Base-by-base conservation (phyloP, 306 rosid species). In the Chamaecrista fasciculata region DNA sequence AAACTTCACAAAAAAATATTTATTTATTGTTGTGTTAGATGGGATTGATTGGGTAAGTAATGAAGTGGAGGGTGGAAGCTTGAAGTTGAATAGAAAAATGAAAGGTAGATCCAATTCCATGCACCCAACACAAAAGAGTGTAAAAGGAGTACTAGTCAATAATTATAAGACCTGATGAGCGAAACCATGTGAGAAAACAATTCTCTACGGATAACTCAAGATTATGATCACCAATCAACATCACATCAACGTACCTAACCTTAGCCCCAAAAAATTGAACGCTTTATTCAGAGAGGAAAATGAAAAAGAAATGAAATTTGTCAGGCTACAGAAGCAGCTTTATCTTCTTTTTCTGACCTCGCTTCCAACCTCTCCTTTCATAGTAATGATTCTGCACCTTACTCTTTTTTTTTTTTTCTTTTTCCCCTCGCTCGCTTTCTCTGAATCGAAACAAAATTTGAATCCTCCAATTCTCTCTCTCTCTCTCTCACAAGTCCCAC, bases 271-370 rank as follows among this genome's bases (percentile, higher is more conserved):
- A 23, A 46, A 65, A 26, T 4, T 26, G n/a, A 40, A 50, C 37
- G 8, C 10, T 50, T 36, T 40, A 37, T 11, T 26, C 1, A 12
- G 31, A 5, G n/a, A 9, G 15, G n/a, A 37, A 40, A 4, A 40
- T 60, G 23, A 43, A 71, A 74, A 68, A 77, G 74, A 73, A 44
- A 78, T 15, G 50, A 70, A 75, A 75, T 50, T 21, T 79, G 85
- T 77, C 81, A 81, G 88, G 81, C 62, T n/a, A 55, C 14, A 69
- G 80, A 73, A 76, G 69, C 86, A 90, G 92, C 95, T 84, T 84
- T 86, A 86, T 82, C 84, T 81, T 14, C 68, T 76, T 86, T 76
- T 79, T 58, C 82, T 86, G 90, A 86, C 77, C 83, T 76, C 71
- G 80, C 87, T 81, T 85, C 84, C 79, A 75, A 72, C 71, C 75